Base-by-base conservation (phyloP, 495 filamentous ascomycete species). In the Bathelium albidoporum region DNA sequence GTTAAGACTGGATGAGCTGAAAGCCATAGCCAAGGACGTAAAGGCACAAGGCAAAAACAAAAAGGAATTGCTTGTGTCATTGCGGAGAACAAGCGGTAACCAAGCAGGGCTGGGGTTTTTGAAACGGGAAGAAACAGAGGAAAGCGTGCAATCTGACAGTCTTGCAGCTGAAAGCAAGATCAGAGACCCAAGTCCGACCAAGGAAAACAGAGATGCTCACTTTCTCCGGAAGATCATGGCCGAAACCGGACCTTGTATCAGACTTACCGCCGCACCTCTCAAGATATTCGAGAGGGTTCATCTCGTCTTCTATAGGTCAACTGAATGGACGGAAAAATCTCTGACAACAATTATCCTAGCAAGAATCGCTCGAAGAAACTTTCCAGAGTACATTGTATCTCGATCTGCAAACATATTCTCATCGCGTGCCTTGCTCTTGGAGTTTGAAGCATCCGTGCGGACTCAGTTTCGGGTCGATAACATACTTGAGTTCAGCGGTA, bases 321-420 rank as follows among this genome's bases (percentile, higher is more conserved):
- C 92, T 0, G 91, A 96, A 72, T 97, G 93, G 92, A 94, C 92
- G 0, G 94, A 97, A 68, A 97, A 96, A 68, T 96, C 93, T 12
- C 81, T 98, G 1, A 96, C 90, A 1, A 93, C 92, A 2, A 93
- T 97, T 64, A 96, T 98, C 62, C 83, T 98, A 12, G 89, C 94
- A 16, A 90, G 91, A 61, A 94, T 91, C 31, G 86, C 89, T 7
- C 83, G 85, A 55, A 83, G 89, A 26, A 96, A 92, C 71, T 97
- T 96, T 62, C 92, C 94, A 0, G 78, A 86, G 7, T 98, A 94
- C 73, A 83, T 97, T 32, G 91, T 97, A 10, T 96, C 87, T 61
- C 87, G 94, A 52, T 93, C 91, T 16, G 84, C 86, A 29, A 93
- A 91, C 61, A 94, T 98, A 20, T 98, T 97, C 70, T 65, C 86